Conservation (phyloP, 2,329 filamentous ascomycete species). For the Mariannaea sp. region DNA sequence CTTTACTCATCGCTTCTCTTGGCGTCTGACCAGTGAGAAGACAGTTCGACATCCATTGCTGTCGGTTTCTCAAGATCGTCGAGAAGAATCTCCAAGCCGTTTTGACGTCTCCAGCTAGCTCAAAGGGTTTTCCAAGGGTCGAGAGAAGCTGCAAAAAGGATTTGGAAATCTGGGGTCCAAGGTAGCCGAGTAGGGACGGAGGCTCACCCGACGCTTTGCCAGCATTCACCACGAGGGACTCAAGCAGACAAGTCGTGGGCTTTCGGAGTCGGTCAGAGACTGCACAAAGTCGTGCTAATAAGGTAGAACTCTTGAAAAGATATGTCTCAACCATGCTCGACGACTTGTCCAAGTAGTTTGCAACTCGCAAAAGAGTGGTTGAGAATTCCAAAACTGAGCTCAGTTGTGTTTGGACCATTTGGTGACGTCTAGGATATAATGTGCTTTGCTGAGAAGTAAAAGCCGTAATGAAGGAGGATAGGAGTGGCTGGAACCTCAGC, state of each 20-base stretch:
- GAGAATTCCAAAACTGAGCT: slow-evolving; percentile 68
- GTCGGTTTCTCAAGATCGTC: slow-evolving; percentile 82
- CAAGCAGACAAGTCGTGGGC: slow-evolving; percentile 70
- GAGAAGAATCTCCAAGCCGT: slow-evolving; percentile 86
- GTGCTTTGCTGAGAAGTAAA: slow-evolving; percentile 61
- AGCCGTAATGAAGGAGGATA: slow-evolving; percentile 65
- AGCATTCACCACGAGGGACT: slow-evolving; percentile 73
- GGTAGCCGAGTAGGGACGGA: slow-evolving; percentile 89
- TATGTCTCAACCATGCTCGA: slow-evolving; percentile 73
- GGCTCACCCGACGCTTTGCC: slow-evolving; percentile 73
- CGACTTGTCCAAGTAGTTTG: slow-evolving; percentile 65
- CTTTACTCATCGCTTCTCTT: slow-evolving; percentile 69
- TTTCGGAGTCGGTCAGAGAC: slow-evolving; percentile 68
- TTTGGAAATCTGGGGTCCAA: slow-evolving; percentile 81
- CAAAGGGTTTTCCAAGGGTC: slow-evolving; percentile 75
- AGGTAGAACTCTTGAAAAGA: slow-evolving; percentile 78
- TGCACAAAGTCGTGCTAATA: slow-evolving; percentile 78
- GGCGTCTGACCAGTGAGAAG: slow-evolving; percentile 87
- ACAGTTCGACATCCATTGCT: slow-evolving; percentile 96
- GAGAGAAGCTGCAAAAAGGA: slow-evolving; percentile 82
- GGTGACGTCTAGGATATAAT: slow-evolving; percentile 59
- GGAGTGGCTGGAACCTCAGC: slow-evolving; percentile 75
- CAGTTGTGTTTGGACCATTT: slow-evolving; percentile 66
- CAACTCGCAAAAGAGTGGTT: slow-evolving; percentile 71
- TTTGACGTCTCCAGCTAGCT: slow-evolving; percentile 66